Conservation (phyloP, 2,329 filamentous ascomycete genomes). For the Cladosporium sphaerospermum region DNA sequence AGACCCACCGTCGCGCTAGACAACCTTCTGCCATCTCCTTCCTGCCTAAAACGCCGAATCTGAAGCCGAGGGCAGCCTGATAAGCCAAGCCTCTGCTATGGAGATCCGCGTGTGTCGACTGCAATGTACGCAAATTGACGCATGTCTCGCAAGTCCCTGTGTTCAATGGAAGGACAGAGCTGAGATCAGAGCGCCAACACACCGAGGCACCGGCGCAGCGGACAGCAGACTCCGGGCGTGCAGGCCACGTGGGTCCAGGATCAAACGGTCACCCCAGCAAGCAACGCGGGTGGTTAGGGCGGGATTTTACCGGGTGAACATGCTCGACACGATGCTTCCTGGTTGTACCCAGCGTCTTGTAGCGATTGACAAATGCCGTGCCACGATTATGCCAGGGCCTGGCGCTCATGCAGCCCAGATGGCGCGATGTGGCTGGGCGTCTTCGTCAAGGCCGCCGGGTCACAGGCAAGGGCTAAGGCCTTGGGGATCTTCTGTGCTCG, state of each 20-base stretch:
- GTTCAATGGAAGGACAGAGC: background rate
- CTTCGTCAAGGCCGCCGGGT: slow-evolving; percentile 1
- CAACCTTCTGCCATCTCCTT: background rate
- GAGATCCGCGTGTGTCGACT: background rate
- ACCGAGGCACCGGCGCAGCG: slow-evolving; percentile 5
- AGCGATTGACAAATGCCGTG: no score
- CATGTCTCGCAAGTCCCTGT: background rate
- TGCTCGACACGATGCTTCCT: no score
- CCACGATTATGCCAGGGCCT: no score
- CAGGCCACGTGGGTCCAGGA: slow-evolving; percentile 9
- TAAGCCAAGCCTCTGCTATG: background rate
- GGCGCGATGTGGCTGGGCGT: background rate
- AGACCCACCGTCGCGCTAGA: slow-evolving; percentile 5
- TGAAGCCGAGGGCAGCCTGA: background rate
- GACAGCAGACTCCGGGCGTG: slow-evolving; percentile 9
- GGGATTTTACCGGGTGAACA: no score
- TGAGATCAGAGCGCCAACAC: background rate
- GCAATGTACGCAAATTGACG: no score
- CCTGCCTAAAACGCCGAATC: background rate
- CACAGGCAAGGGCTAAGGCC: slow-evolving; percentile 4
- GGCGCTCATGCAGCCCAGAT: slow-evolving; percentile 5
- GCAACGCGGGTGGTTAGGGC: background rate
- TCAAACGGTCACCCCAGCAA: slow-evolving; percentile 7
- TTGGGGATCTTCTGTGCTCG: slow-evolving; percentile 10
- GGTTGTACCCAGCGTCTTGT: no score